phyloP scores from a whole-genome alignment of 2,329 filamentous ascomycete genomes.

The Fusarium compactum region DNA sequence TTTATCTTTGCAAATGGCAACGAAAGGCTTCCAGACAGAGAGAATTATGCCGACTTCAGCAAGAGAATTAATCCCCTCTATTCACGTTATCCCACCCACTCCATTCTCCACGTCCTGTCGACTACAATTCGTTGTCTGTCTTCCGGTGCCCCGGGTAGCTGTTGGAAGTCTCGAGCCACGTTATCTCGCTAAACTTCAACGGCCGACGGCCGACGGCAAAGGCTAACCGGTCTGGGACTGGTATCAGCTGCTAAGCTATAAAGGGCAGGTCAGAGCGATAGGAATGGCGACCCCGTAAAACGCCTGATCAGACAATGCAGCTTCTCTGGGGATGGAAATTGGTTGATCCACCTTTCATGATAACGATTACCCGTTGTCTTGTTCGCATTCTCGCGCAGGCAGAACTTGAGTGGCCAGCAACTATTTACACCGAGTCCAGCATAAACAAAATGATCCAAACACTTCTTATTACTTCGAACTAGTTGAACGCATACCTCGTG shows the following conservation, averaged over 20 bases:
- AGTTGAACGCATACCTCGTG: too few species aligned
- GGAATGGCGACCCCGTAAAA: background rate
- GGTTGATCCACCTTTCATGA: background rate
- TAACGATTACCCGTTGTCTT: background rate
- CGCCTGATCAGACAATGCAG: background rate
- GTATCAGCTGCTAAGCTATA: fast-evolving
- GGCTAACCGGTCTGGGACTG: background rate
- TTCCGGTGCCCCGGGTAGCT: background rate
- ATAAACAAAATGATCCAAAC: too few species aligned
- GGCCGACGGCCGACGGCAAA: background rate
- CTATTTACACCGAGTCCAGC: background rate
- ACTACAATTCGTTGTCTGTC: background rate
- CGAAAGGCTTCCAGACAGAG: fast-evolving
- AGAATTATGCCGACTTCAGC: fast-evolving
- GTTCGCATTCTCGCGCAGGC: too few species aligned
- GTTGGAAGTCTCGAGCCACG: too few species aligned
- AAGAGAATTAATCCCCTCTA: background rate
- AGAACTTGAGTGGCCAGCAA: background rate
- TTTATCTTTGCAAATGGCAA: too few species aligned
- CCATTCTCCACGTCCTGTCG: background rate
- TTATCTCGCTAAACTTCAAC: background rate
- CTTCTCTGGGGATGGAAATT: background rate
- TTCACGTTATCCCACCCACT: background rate
- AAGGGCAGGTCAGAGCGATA: background rate
- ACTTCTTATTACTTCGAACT: fast-evolving